These are phyloP conservation scores for Globisporangium barbulae DNA, from an alignment of 352 stramenopile genomes.

Conservation along the genomic window DNA sequence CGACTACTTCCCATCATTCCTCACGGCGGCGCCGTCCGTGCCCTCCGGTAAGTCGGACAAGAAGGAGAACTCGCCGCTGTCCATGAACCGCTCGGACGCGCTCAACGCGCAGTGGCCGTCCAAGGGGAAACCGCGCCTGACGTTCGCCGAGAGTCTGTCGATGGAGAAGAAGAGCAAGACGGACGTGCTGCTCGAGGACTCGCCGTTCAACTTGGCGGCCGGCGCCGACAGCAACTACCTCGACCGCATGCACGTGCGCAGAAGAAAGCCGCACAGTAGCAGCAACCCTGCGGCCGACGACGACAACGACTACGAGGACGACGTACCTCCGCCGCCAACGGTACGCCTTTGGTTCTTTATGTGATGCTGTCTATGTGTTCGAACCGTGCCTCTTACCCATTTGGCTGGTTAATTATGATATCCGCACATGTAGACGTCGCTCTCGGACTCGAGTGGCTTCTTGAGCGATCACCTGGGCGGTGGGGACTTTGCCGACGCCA, in stretches of 20 bases:
- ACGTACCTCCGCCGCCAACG: constrained; percentile 56
- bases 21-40: constrained; percentile 51
- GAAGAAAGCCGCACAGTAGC: constrained; percentile 37
- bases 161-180: constrained; percentile 51
- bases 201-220: constrained; percentile 51
- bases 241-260: constrained; percentile 43
- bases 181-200: constrained; percentile 49
- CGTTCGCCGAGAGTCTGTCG: constrained; percentile 64
- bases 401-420: background rate
- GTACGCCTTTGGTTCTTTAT: constrained; percentile 12
- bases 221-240: constrained; percentile 28
- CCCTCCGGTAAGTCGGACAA: constrained; percentile 39
- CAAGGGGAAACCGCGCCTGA: constrained; percentile 40
- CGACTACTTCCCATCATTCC: constrained; percentile 73
- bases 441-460: constrained; percentile 42
- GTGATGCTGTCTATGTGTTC: background rate
- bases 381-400: too few species aligned
- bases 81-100: constrained; percentile 22
- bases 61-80: constrained; percentile 46
- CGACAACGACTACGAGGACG: constrained; percentile 40
- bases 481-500: constrained; percentile 22
- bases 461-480: constrained; percentile 31
- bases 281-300: constrained; percentile 2
- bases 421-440: constrained; percentile 26
- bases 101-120: constrained; percentile 23